Evolutionary conservation across 2,329 filamentous ascomycete species (phyloP).

Genomic region (Claviceps sp.): DNA sequence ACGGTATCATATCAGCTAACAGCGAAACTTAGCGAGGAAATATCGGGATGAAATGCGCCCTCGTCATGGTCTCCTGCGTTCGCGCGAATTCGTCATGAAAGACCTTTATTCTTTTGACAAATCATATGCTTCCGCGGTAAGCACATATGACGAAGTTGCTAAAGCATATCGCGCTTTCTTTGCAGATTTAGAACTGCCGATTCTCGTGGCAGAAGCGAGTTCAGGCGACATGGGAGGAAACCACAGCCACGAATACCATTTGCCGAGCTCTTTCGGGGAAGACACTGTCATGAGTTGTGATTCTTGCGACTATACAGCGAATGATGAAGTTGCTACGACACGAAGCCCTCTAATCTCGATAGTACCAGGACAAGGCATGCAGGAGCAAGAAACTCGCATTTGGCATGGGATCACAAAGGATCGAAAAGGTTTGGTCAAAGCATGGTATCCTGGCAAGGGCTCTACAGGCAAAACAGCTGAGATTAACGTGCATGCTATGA

Average conservation of each 20-base stretch:
- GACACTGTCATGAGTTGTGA: conserved; percentile 70
- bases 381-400: conserved; percentile 18
- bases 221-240: conserved; percentile 94
- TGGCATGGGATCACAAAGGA: conserved; percentile 59
- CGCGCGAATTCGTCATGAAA: conserved; percentile 94
- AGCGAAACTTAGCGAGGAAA: conserved; percentile 52
- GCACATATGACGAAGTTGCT: conserved; percentile 66
- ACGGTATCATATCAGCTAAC: neutral
- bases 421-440: conserved; percentile 52
- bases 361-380: neutral
- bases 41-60: conserved; percentile 89
- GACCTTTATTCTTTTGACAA: conserved; percentile 93
- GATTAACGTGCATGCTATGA: conserved; percentile 47
- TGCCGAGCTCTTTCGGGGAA: conserved; percentile 66
- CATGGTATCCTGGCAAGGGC: conserved; percentile 43
- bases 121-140: conserved; percentile 51
- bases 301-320: conserved; percentile 63
- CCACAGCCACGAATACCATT: conserved; percentile 89
- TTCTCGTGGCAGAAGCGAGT: conserved; percentile 75
- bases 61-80: conserved; percentile 73
- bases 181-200: conserved; percentile 67
- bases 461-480: conserved; percentile 16
- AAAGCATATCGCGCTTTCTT: conserved; percentile 66
- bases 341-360: conserved; percentile 5
- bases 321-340: conserved; percentile 67